Base-by-base conservation (phyloP, 2,329 filamentous ascomycete species). In the Diplodia mutila region DNA sequence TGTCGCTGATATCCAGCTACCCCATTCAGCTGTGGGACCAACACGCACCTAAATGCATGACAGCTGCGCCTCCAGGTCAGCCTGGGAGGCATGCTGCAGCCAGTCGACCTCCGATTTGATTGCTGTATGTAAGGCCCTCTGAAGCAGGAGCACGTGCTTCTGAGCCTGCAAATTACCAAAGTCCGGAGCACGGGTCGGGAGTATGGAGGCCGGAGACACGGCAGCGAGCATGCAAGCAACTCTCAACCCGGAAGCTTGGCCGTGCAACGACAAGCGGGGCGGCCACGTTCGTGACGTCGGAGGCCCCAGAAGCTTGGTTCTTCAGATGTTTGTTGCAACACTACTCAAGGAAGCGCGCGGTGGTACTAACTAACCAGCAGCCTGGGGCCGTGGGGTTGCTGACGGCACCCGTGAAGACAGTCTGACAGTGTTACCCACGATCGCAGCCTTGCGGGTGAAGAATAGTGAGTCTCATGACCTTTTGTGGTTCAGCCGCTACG, bases 271-370 rank as follows among this genome's bases (percentile, higher is more conserved):
- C 59, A 51, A 59, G 59, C 59, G 59, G 59, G 59, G 59, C 46
- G 46, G 46, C 59, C 59, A 63, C 59, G 59, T 63, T 46, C 59
- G 59, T 63, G 59, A 63, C 59, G 59, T 51, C 59, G 59, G 57
- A 32, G 25, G 25, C 57, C 25, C 37, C 57, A 49, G 57, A 49
- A 32, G 34, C 21, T 25, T 51, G 42, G 42, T 37, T 63, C 42
- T 23, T 29, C 42, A 37, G n/a, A 23, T n/a, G 12, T 57, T 18
- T 25, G 11, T 7, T n/a, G n/a, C 12, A 42, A 12, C n/a, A 16
- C 51, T 32, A n/a, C 34, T 37, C 8, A 14, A 53, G 29, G 51
- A 53, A 29, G 51, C 29, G 27, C n/a, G 21, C 16, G 12, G 12
- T 53, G n/a, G 25, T 5, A 53, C 29, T 32, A 7, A n/a, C n/a